phyloP scores from a whole-genome alignment of 2,329 filamentous ascomycete genomes.

The Alternaria rosae region DNA sequence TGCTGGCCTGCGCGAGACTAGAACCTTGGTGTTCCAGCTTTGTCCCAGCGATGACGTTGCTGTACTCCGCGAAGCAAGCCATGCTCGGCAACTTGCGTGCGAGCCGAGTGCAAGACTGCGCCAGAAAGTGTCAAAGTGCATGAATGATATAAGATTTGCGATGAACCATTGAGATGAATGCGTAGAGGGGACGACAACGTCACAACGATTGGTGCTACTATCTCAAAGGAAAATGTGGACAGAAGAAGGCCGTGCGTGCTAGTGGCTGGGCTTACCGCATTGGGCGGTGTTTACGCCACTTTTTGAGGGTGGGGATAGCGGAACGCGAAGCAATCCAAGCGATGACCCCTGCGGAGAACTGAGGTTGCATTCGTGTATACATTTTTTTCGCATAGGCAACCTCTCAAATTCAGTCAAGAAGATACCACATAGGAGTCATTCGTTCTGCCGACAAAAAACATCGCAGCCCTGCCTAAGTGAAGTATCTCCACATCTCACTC shows the following conservation, averaged over 20 bases:
- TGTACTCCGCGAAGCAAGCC: not conserved
- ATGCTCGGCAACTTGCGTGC: not conserved
- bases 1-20: not conserved
- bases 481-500: constrained; percentile 50
- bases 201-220: not conserved
- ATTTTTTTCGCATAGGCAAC: not conserved
- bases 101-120: not conserved
- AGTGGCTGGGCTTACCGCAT: not conserved
- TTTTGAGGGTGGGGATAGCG: not conserved
- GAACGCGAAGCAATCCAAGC: not conserved
- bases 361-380: not conserved
- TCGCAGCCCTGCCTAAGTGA: constrained; percentile 22
- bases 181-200: not conserved
- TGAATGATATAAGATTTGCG: not conserved
- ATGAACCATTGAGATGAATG: not conserved
- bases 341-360: not conserved
- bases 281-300: not conserved
- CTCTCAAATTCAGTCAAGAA: too few relatives aligned
- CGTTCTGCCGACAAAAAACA: not conserved
- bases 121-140: not conserved
- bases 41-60: not conserved
- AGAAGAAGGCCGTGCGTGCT: not conserved
- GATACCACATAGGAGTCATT: too few relatives aligned
- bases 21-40: not conserved
- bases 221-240: not conserved